Evolutionary conservation across 371 early-diverging fungal species (phyloP).

Genomic region (Rhizopus arrhizus): DNA sequence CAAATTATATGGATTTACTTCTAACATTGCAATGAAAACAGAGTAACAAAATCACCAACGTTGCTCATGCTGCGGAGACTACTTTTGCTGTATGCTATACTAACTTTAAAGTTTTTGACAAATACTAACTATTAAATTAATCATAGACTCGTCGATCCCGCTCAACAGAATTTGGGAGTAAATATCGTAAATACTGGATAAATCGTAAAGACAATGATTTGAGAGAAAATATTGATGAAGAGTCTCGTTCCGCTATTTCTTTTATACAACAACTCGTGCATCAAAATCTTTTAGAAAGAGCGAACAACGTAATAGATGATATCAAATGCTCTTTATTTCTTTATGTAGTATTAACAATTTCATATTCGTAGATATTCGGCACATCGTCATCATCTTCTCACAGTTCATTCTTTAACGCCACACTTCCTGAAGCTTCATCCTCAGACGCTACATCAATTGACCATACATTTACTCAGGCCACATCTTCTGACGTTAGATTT

Average conservation of each 20-base stretch:
- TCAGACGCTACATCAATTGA: too few species aligned
- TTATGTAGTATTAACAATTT: constrained; percentile 15
- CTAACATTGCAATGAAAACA: constrained; percentile 11
- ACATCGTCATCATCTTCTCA: constrained; percentile 11
- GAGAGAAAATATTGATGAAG: constrained; percentile 10
- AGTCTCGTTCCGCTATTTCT: constrained; percentile 9
- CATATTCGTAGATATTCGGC: constrained; percentile 12
- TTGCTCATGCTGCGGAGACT: constrained; percentile 18
- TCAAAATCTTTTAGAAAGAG: constrained; percentile 12
- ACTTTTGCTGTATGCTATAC: constrained; percentile 10
- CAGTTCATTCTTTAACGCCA: not conserved
- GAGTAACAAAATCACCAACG: constrained; percentile 10
- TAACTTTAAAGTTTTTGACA: constrained; percentile 16
- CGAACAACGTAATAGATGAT: constrained; percentile 15
- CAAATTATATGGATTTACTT: constrained; percentile 17
- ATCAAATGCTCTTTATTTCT: constrained; percentile 10
- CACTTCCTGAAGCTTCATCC: constrained; percentile 9
- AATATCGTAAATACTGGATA: constrained; percentile 15
- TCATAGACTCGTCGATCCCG: constrained; percentile 15
- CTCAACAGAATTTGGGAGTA: constrained; percentile 11
- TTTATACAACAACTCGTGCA: constrained; percentile 14
- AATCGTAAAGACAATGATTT: constrained; percentile 11
- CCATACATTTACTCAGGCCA: constrained; percentile 3
- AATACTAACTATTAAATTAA: constrained; percentile 12
- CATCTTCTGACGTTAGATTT: not conserved